Evolutionary conservation across 805 yeast genomes (phyloP).

Genomic region (Myxozyma lipomycoides): DNA sequence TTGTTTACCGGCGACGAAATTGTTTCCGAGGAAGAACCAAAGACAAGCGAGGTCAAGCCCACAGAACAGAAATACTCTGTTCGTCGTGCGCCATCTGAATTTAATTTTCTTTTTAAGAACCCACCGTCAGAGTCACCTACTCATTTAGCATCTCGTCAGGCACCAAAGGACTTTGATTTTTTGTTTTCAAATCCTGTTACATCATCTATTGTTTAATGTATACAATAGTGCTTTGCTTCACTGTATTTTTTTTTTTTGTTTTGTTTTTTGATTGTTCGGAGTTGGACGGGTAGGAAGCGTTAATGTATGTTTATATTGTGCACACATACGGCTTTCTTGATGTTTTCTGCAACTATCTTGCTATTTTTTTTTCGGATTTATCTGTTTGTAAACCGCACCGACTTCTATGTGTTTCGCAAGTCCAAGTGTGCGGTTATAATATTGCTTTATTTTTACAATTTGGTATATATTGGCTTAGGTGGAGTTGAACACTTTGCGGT

Average conservation of each 20-base stretch:
- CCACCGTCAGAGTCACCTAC: background rate
- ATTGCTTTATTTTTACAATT: background rate
- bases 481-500: too few relatives aligned
- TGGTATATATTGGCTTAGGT: too few relatives aligned
- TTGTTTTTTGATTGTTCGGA: background rate
- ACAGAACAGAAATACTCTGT: background rate
- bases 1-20: background rate
- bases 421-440: background rate
- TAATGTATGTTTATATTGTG: background rate
- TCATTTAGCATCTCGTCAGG: constrained; percentile 1
- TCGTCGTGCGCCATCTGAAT: constrained; percentile 18
- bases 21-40: too few relatives aligned
- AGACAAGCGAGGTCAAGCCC: constrained; percentile 3
- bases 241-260: background rate
- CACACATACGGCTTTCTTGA: background rate
- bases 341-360: background rate
- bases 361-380: background rate
- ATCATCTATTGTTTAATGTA: background rate
- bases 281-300: background rate
- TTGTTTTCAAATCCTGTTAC: constrained; percentile 1
- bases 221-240: background rate
- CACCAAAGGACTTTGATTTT: constrained; percentile 13
- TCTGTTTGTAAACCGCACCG: background rate
- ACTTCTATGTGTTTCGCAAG: background rate
- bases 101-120: constrained; percentile 13